Base-by-base conservation (phyloP, 2,329 filamentous ascomycete genomes). In the Colletotrichum gigasporum region DNA sequence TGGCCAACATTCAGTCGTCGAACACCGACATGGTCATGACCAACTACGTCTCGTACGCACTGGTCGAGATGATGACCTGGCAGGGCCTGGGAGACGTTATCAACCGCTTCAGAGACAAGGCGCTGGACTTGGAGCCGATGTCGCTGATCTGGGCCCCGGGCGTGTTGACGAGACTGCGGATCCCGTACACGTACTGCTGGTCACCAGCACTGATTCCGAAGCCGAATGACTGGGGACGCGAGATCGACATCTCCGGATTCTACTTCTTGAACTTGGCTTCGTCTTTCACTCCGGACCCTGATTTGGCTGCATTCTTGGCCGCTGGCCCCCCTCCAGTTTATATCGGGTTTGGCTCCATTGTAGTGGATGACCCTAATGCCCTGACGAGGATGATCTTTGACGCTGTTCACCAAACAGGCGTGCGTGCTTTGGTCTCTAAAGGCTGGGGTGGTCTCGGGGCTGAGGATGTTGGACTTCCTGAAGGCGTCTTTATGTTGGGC, bases 161-260 rank as follows among this genome's bases (percentile, higher is more conserved):
- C 3, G 86, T 97, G 74, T 81, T 96, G 12, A 89, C 87, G 44
- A 88, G 92, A 30, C 80, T 97, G 30, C 87, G 86, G 47, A 85
- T 97, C 14, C 93, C 94, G 1, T 93, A 92, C 70, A 97, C 94
- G 0, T 98, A 97, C 73, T 96, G 94, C 77, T 97, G 94, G 94
- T 94, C 92, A 0, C 91, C 92, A 0, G 86, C 91, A 1, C 79
- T 96, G 48, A 91, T 94, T n/a, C 87, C 90, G 0, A 94, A 93
- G 70, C 91, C 92, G 0, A 85, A 85, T 34, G 92, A 96, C 73
- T 96, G 92, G 92, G 86, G 84, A 0, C 76, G 82, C 4, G 83
- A 93, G 61, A 90, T 95, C 50, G 87, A 88, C 58, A 87, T 95
- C 18, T 88, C 90, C 3, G 92, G 92, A 0, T 95, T 94, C 76